Base-by-base conservation (phyloP, 192 early-diverging fungal species). In the Backusella macrospora region DNA sequence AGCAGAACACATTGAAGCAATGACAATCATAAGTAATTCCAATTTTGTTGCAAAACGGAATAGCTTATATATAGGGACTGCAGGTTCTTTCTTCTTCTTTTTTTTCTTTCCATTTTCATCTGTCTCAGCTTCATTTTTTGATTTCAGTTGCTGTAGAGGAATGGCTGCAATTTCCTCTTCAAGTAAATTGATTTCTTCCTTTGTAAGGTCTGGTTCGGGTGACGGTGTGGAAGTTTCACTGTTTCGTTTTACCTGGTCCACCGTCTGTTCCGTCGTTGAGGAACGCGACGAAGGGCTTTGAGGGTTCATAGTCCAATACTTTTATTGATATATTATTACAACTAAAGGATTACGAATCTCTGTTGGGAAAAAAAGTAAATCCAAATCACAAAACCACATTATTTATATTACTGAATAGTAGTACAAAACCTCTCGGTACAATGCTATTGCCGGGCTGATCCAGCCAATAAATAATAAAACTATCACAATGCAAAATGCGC, bases 21-120 rank as follows among this genome's bases (percentile, higher is more conserved):
- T 59, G n/a, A 52, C 0, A 16, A 74, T 72, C 59, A 76, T 21
- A 10, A 76, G 4, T 13, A 18, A 39, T 65, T 76, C 75, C 2
- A 45, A 9, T 7, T 21, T 38, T 21, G 75, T 71, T n/a, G 75
- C 87, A 76, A 91, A 96, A 34, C 91, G 87, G 72, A 87, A 94
- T 14, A 96, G 81, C 78, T 88, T 72, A 14, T 84, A 26, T 62
- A 91, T 80, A 12, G 88, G 75, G 5, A 93, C 83, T 29, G 81
- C 59, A 5, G 87, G 85, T 37, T 80, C 65, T 65, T 83, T 84
- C 18, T 84, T 73, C 48, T 85, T 85, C 46, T 71, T 62, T 38
- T 76, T 66, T 21, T 75, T 75, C n/a, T 75, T 49, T 38, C 23
- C 23, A 10, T 48, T 21, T 46, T 68, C 47, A 21, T 65, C 45